A percentile compares a stretch with the other conserved stretches of the same genome.
These are phyloP conservation scores for Phytopythium cucurbitacearum DNA, from an alignment of 352 stramenopile genomes.

Conservation along the genomic window DNA sequence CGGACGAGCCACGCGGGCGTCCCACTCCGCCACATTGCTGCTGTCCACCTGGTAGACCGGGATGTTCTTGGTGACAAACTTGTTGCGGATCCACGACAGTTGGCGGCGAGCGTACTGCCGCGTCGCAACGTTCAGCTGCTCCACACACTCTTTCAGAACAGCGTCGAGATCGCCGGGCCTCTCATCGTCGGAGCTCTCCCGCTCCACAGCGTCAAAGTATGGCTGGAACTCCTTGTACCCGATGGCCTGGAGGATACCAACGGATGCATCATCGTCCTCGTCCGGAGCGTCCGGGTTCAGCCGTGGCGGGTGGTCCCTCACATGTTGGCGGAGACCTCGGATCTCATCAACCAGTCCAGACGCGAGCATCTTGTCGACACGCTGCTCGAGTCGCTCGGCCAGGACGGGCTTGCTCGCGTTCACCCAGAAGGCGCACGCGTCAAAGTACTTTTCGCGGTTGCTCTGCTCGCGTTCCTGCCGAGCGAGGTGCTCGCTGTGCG, in stretches of 20 bases:
- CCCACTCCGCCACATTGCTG: conserved; percentile 64
- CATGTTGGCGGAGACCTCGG: conserved; percentile 33
- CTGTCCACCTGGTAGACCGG: conserved; percentile 85
- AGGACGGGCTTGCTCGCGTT: conserved; percentile 67
- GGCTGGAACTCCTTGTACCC: conserved; percentile 90
- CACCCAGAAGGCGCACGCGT: conserved; percentile 84
- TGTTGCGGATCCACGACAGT: conserved; percentile 87
- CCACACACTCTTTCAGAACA: conserved; percentile 58
- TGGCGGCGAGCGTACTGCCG: conserved; percentile 84
- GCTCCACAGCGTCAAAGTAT: conserved; percentile 67
- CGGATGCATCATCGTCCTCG: conserved; percentile 34
- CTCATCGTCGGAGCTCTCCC: conserved; percentile 12
- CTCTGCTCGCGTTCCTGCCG: conserved; percentile 44
- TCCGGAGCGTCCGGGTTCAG: conserved; percentile 12
- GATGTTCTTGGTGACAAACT: conserved; percentile 80
- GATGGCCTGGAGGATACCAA: conserved; percentile 86
- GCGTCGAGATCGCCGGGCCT: conserved; percentile 21
- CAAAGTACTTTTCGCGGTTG: conserved; percentile 61
- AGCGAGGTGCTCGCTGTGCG: conserved; percentile 66
- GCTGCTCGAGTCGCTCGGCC: conserved; percentile 50
- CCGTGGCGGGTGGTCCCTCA: conserved; percentile 42
- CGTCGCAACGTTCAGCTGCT: conserved; percentile 76
- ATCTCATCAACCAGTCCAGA: conserved; percentile 81
- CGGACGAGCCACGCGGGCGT: conserved; percentile 42
- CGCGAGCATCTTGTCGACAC: conserved; percentile 80